phyloP scores from a whole-genome alignment of 164 flowering plant genomes.

The Vitis vinifera region DNA sequence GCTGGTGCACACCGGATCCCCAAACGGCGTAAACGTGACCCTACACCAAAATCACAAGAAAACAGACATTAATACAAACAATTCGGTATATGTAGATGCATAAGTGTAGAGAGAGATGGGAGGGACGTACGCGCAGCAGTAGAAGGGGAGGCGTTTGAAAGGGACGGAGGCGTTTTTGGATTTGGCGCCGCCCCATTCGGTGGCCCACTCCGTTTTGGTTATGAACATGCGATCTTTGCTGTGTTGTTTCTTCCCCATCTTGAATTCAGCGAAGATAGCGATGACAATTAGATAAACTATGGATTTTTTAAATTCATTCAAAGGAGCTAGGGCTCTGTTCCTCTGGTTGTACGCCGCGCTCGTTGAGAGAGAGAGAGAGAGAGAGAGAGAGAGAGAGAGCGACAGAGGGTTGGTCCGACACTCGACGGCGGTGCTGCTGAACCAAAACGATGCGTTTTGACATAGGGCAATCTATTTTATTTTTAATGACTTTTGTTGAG shows the following conservation, averaged over 20 bases:
- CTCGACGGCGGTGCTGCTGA: neutral
- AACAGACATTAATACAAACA: neutral
- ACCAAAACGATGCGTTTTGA: neutral
- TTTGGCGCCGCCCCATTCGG: constrained; percentile 99
- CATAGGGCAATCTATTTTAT: neutral
- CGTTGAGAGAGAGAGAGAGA: neutral
- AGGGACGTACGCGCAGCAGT: constrained; percentile 79
- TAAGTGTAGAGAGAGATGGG: constrained; percentile 4
- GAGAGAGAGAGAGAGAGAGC: neutral
- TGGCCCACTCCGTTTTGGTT: constrained; percentile 98
- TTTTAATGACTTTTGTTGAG: neutral
- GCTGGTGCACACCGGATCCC: constrained; percentile 70
- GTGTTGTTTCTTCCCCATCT: constrained; percentile 99
- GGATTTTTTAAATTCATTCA: neutral
- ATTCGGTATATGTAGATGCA: neutral
- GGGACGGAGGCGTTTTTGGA: constrained; percentile 62
- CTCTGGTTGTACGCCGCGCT: neutral
- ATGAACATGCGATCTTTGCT: constrained; percentile 94
- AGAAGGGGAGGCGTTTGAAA: constrained; percentile 95
- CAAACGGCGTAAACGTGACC: constrained; percentile 88
- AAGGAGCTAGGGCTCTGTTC: neutral
- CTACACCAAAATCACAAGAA: constrained; percentile 33
- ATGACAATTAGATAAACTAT: neutral
- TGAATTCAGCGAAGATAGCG: neutral
- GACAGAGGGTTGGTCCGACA: neutral